Evolutionary conservation across 148 eudicot genomes (phyloP), one percentile per base, ranked within the genome.

Genomic region (Fagopyrum esculentum): DNA sequence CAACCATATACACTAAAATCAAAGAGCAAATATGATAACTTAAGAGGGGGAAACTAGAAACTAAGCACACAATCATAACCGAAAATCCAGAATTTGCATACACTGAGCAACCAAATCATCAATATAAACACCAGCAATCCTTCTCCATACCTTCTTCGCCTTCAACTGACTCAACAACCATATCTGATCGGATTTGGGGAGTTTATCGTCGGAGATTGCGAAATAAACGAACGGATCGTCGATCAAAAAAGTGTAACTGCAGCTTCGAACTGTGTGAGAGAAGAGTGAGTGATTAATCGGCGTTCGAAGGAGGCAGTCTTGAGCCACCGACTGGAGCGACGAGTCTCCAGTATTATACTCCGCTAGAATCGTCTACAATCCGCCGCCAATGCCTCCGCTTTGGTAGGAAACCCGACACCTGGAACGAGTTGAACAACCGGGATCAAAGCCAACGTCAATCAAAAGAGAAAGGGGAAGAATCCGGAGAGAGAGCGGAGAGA

Each of bases 201-300:
- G 75, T 1, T 69, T 78, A 2, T 80, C 79, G 66, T 91, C 87
- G 57, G 80, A 87, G 12, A 94, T 87, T 3, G 84, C 88, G 77
- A 94, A 91, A 50, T 83, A 88, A 7, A 84, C 82, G 74, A 89
- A 89, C 16, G 88, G 86, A 48, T 80, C 73, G 26, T 89, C 81
- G 68, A 94, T 75, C 56, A 88, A 55, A 76, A 88, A 91, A 13
- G 87, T 81, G 83, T 89, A 87, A 29, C 86, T 80, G 69, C 51
- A 80, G 22, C 81, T 76, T 0, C 80, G 76, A 22, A 78, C 75
- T 0, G 90, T 87, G 77, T 94, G 98, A 45, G 88, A 78, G 83
- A 84, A 94, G 9, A 73, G n/a, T 4, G 83, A 46, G 75, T 91
- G 98, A 43, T 87, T 78, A 1, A 84, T 84, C 6, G 98, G 98